A percentile compares a stretch with the other conserved stretches of the same genome.
Conservation (phyloP, 1,139 yeast genomes). For the Arxiozyma heterogenica region DNA sequence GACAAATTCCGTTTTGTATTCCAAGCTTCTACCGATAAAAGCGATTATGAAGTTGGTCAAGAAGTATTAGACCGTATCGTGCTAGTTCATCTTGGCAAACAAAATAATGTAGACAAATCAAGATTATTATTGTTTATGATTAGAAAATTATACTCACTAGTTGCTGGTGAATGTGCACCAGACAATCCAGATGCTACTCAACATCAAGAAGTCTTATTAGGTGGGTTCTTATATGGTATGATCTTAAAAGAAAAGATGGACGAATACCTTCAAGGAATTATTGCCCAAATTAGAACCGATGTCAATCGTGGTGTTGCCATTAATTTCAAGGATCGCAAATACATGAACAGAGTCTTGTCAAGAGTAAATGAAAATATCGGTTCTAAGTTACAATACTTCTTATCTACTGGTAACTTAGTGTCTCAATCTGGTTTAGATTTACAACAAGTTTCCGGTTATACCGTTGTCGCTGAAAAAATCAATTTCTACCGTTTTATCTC, state of each 20-base stretch:
- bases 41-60: slow-evolving; percentile 86
- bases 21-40: slow-evolving; percentile 77
- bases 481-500: slow-evolving; percentile 93
- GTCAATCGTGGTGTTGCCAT: slow-evolving; percentile 74
- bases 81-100: slow-evolving; percentile 63
- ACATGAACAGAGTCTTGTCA: slow-evolving; percentile 68
- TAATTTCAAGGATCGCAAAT: slow-evolving; percentile 74
- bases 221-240: slow-evolving; percentile 96
- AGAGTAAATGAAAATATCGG: slow-evolving; percentile 92
- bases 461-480: slow-evolving; percentile 97
- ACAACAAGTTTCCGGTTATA: slow-evolving; percentile 96
- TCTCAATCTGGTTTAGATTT: slow-evolving; percentile 95
- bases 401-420: slow-evolving; percentile 94
- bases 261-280: slow-evolving; percentile 71
- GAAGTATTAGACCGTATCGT: slow-evolving; percentile 78
- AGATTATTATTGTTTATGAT: slow-evolving; percentile 86
- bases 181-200: slow-evolving; percentile 99
- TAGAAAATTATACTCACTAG: slow-evolving; percentile 86
- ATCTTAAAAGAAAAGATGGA: slow-evolving; percentile 92
- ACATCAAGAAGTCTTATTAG: slow-evolving; percentile 92
- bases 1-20: slow-evolving; percentile 92
- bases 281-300: slow-evolving; percentile 69
- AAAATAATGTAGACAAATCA: slow-evolving; percentile 63
- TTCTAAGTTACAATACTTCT: slow-evolving; percentile 82
- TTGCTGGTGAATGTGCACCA: slow-evolving; percentile 93